These are phyloP conservation scores for Massariosphaeria phaeospora DNA, from an alignment of 495 filamentous ascomycete genomes.

Conservation along the genomic window DNA sequence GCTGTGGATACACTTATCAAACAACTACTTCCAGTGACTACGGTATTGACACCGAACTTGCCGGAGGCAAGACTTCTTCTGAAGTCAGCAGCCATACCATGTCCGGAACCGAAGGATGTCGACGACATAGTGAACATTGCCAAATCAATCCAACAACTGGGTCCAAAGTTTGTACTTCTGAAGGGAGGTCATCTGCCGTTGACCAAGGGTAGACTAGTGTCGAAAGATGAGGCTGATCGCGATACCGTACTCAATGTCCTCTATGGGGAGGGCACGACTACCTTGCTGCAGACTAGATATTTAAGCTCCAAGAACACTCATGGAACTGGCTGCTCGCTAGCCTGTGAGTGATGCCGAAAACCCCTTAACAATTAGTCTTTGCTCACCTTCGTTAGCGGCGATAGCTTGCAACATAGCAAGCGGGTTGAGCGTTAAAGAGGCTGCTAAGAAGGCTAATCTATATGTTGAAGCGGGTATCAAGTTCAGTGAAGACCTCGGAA, in stretches of 20 bases:
- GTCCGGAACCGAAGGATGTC: slow-evolving; percentile 49
- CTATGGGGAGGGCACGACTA: slow-evolving; percentile 51
- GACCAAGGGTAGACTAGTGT: slow-evolving; percentile 53
- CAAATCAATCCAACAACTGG: slow-evolving; percentile 58
- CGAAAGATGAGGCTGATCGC: slow-evolving; percentile 52
- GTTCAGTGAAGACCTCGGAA: slow-evolving; percentile 66
- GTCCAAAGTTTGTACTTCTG: slow-evolving; percentile 73
- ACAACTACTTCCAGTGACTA: slow-evolving; percentile 68
- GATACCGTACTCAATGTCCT: slow-evolving; percentile 71
- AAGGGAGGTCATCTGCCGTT: slow-evolving; percentile 93
- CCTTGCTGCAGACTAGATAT: slow-evolving; percentile 63
- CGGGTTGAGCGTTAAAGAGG: slow-evolving; percentile 52
- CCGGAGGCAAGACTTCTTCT: slow-evolving; percentile 79
- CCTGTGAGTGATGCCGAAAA: slow-evolving; percentile 53
- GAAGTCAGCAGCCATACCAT: slow-evolving; percentile 50
- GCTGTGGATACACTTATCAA: slow-evolving; percentile 62
- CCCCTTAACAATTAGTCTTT: background rate
- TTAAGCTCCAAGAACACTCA: slow-evolving; percentile 76
- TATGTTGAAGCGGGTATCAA: slow-evolving; percentile 84
- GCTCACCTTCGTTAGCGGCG: slow-evolving; percentile 52
- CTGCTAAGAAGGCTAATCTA: slow-evolving; percentile 64
- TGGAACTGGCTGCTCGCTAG: slow-evolving; percentile 91
- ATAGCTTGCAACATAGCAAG: slow-evolving; percentile 81
- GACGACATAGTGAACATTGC: slow-evolving; percentile 65
- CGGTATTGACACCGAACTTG: slow-evolving; percentile 84